Evolutionary conservation across 768 basidiomycete species (phyloP), one percentile per base, ranked within the genome.

Genomic region (Chlorophyllum brunneum): DNA sequence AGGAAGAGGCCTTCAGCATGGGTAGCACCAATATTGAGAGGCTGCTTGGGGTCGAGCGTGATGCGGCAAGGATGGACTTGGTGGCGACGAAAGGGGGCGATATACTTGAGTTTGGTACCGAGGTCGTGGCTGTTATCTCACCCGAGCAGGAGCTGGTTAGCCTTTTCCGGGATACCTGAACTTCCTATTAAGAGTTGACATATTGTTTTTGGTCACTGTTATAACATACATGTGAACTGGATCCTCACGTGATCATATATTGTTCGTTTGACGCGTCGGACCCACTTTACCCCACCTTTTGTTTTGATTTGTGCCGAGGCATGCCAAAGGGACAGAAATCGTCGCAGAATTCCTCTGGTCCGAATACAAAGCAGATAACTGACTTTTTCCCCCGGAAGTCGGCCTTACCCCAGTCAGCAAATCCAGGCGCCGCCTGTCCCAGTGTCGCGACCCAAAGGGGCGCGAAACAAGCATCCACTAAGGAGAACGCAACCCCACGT

Each of bases 71-170:
- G 20, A 69, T 70, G 27, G 86, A 88, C 56, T 58, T 86, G 51
- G 83, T 88, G n/a, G 80, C 74, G 15, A 73, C 71, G 23, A 57
- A 60, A 13, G 81, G 82, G 11, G 82, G 81, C 8, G 81, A 81
- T 37, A 56, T 81, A 51, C 70, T 80, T 43, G 75, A 74, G 57
- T 59, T 70, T 36, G 65, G 66, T 38, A 68, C 76, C 4, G 76
- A 73, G 60, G 81, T 83, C 5, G 70, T 75, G 6, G 83, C 75
- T 10, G 64, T 84, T 31, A 65, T 86, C 33, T 85, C 82, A 26
- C 66, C 79, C 5, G 65, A 67, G 8, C 68, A 66, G 24, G 65
- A 62, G 27, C 34, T 61, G 8, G 72, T 83, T 1, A 71, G 79
- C 60, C 56, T 81, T 15, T 18, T 53, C 27, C 51, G 43, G 4